phyloP scores from a whole-genome alignment of 116 monocot genomes.

The Phalaenopsis hybrid region DNA sequence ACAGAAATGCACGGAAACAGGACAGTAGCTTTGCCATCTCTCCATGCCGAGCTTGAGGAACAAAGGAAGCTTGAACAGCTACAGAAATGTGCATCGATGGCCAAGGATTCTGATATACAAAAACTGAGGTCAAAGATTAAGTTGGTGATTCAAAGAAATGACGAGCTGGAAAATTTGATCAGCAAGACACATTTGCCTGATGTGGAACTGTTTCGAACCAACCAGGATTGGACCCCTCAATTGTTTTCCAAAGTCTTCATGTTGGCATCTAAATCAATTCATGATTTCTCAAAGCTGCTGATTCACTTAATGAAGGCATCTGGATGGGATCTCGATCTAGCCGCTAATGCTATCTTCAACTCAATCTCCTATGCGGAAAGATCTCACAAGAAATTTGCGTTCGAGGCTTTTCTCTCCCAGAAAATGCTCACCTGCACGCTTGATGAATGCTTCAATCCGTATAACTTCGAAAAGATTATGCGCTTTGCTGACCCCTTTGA shows the following conservation, averaged over 20 bases:
- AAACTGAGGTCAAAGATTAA: slow-evolving; percentile 36
- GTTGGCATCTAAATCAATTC: slow-evolving; percentile 39
- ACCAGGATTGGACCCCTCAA: slow-evolving; percentile 19
- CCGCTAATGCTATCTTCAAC: slow-evolving; percentile 18
- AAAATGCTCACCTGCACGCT: slow-evolving; percentile 20
- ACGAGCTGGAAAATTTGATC: slow-evolving; percentile 20
- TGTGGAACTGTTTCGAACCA: slow-evolving; percentile 7
- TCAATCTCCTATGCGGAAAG: slow-evolving; percentile 24
- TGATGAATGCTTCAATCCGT: slow-evolving; percentile 11
- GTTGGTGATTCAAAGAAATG: slow-evolving; percentile 27
- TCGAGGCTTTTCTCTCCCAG: slow-evolving; percentile 52
- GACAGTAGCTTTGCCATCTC: slow-evolving; percentile 7
- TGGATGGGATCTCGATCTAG: slow-evolving; percentile 48
- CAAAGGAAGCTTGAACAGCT: slow-evolving; percentile 21
- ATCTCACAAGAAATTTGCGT: slow-evolving; percentile 69
- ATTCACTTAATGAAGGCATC: slow-evolving; percentile 56
- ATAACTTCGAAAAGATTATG: slow-evolving; percentile 38
- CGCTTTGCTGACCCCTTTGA: slow-evolving; percentile 48
- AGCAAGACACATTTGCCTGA: not conserved
- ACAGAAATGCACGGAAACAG: slow-evolving; percentile 10
- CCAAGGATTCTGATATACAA: slow-evolving; percentile 41
- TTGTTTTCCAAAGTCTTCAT: slow-evolving; percentile 25
- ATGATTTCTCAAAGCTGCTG: slow-evolving; percentile 57
- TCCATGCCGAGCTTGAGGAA: slow-evolving; percentile 24
- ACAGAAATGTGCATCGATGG: slow-evolving; percentile 20